Evolutionary conservation across 129 eudicot species (phyloP).

Genomic region (Lactuca saligna): DNA sequence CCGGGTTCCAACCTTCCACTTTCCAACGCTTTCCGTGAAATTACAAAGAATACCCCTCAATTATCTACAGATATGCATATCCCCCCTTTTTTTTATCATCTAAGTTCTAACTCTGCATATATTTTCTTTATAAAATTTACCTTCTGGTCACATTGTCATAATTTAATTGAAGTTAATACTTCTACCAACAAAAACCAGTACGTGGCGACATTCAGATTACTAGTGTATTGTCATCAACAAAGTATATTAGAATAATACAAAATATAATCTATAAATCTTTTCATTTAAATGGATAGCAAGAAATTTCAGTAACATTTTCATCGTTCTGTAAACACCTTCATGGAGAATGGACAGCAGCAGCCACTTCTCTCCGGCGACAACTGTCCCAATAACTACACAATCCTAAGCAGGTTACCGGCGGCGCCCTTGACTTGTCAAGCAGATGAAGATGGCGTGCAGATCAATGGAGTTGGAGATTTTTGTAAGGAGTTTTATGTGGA

Average conservation of each 20-base stretch:
- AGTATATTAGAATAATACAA: not conserved
- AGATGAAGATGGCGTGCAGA: constrained; percentile 26
- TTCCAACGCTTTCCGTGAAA: not conserved
- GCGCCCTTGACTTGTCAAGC: not conserved
- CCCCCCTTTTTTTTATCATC: not conserved
- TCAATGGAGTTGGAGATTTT: constrained; percentile 35
- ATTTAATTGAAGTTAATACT: not conserved
- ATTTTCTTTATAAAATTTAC: no score
- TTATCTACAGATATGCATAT: not conserved
- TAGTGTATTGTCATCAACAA: constrained; percentile 4
- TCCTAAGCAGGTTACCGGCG: not conserved
- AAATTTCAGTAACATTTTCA: no score
- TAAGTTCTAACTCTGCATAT: not conserved
- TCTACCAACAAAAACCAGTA: not conserved
- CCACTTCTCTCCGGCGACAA: constrained; percentile 31
- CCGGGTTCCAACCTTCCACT: not conserved
- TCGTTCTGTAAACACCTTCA: not conserved
- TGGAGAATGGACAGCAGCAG: constrained; percentile 18
- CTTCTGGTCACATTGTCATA: no score
- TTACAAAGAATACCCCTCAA: not conserved
- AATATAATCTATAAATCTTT: not conserved
- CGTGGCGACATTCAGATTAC: not conserved
- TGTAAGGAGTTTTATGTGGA: constrained; percentile 36
- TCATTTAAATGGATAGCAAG: not conserved
- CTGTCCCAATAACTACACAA: not conserved